These are phyloP conservation scores for Chaetomium tenue DNA, from an alignment of 495 filamentous ascomycete genomes.

Conservation along the genomic window DNA sequence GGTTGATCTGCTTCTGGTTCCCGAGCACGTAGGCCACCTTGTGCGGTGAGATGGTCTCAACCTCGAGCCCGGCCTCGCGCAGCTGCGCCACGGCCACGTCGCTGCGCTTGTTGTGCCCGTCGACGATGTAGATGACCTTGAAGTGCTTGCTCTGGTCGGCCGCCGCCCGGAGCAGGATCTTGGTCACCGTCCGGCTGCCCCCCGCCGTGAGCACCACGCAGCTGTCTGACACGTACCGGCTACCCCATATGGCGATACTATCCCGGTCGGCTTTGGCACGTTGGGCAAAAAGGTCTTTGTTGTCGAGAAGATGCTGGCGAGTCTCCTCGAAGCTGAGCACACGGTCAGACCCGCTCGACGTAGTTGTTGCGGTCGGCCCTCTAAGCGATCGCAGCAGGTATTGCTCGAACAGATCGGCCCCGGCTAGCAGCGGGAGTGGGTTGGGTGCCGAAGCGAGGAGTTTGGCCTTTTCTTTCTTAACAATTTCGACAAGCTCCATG, in stretches of 20 bases:
- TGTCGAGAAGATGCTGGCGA: conserved; percentile 75
- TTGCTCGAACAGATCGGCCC: conserved; percentile 92
- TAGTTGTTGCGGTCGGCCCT: conserved; percentile 41
- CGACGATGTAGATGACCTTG: conserved; percentile 82
- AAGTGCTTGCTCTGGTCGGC: conserved; percentile 61
- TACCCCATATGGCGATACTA: conserved; percentile 76
- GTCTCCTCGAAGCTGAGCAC: conserved; percentile 75
- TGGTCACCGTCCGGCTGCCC: conserved; percentile 77
- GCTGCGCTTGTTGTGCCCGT: conserved; percentile 43
- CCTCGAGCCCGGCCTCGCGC: conserved; percentile 69
- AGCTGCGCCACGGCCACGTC: conserved; percentile 64
- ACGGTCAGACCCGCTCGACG: conserved; percentile 52
- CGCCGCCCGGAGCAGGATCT: conserved; percentile 69
- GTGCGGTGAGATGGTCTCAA: conserved; percentile 72
- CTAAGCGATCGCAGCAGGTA: conserved; percentile 69
- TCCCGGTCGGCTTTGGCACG: conserved; percentile 82
- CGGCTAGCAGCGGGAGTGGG: conserved; percentile 85
- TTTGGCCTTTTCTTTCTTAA: conserved; percentile 65
- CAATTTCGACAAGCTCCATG: conserved; percentile 85
- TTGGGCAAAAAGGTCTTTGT: conserved; percentile 78
- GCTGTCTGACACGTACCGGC: conserved; percentile 72
- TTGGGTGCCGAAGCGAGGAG: conserved; percentile 73
- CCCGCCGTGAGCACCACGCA: conserved; percentile 82
- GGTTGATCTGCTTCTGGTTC: conserved; percentile 61
- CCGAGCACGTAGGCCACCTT: conserved; percentile 83